Percentiles rank a stretch among this genome's conserved stretches.
These are phyloP conservation scores for Botryotinia calthae DNA, from an alignment of 2,329 filamentous ascomycete species.

Conservation along the genomic window DNA sequence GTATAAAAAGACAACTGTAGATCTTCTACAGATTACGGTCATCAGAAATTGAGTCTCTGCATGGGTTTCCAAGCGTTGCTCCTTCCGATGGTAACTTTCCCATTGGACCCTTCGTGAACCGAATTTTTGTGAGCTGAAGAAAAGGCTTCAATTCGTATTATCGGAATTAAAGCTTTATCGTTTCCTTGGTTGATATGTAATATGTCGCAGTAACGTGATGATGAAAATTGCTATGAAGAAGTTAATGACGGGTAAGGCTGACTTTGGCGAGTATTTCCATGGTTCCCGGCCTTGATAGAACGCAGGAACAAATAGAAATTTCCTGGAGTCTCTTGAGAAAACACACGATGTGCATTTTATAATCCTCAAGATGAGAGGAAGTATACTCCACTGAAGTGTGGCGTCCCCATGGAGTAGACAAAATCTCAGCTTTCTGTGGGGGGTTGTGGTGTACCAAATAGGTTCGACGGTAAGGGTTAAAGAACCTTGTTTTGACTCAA, in stretches of 20 bases:
- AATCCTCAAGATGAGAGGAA: not conserved
- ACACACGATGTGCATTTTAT: slow-evolving; percentile 5
- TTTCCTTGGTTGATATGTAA: not conserved
- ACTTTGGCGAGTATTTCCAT: slow-evolving; percentile 13
- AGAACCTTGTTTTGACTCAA: slow-evolving; percentile 14
- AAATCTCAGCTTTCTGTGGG: not conserved
- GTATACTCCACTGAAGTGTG: not conserved
- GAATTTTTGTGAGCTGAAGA: not conserved
- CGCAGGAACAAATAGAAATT: slow-evolving; percentile 16
- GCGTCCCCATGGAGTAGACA: slow-evolving; percentile 1
- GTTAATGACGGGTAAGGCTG: slow-evolving; percentile 19
- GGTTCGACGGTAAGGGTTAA: not conserved
- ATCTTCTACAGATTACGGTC: slow-evolving; percentile 16
- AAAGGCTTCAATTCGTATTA: not conserved
- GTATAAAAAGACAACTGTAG: slow-evolving; percentile 4
- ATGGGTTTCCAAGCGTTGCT: slow-evolving; percentile 14
- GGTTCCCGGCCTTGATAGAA: slow-evolving; percentile 7
- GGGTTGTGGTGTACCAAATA: not conserved
- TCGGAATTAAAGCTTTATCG: not conserved
- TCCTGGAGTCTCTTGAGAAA: not conserved
- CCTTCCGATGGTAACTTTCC: slow-evolving; percentile 2
- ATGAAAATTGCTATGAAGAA: not conserved
- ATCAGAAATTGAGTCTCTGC: slow-evolving; percentile 18
- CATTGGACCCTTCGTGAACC: not conserved
- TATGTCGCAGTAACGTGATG: not conserved